Evolutionary conservation across 73 alveolate species (phyloP).

Genomic region (Paramecium pentaurelia): DNA sequence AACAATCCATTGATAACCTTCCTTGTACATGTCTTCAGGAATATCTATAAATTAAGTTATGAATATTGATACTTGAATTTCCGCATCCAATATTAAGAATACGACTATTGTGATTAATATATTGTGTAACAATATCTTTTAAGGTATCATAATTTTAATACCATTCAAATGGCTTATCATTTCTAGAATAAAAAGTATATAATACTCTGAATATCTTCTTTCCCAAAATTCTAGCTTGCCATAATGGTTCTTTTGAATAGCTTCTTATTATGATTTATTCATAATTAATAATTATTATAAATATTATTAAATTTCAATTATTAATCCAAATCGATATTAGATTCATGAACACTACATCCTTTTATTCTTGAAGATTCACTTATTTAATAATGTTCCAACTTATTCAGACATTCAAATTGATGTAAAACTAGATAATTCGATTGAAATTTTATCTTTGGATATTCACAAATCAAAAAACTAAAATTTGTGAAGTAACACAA

Average conservation of each 20-base stretch:
- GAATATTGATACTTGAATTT: neutral
- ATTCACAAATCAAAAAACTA: neutral
- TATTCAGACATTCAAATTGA: neutral
- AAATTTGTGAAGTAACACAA: neutral
- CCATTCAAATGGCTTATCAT: conserved; percentile 70
- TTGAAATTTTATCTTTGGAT: neutral
- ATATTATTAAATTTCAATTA: neutral
- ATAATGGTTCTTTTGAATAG: conserved; percentile 39
- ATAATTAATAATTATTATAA: neutral
- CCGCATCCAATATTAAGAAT: conserved; percentile 62
- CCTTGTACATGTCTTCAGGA: conserved; percentile 57
- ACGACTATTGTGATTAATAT: conserved; percentile 42
- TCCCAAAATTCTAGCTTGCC: conserved; percentile 64
- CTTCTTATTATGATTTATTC: conserved; percentile 25
- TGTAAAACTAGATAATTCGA: neutral
- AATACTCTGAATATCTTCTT: conserved; percentile 58
- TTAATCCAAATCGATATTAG: neutral
- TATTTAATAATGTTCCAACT: neutral
- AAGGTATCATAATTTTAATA: conserved; percentile 59
- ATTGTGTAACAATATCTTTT: conserved; percentile 68
- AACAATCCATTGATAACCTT: conserved; percentile 49
- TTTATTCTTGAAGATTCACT: neutral
- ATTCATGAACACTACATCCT: neutral
- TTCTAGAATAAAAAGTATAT: neutral
- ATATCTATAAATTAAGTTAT: neutral